These are phyloP conservation scores for Silene conica DNA, from an alignment of 148 eudicot genomes.

Conservation along the genomic window DNA sequence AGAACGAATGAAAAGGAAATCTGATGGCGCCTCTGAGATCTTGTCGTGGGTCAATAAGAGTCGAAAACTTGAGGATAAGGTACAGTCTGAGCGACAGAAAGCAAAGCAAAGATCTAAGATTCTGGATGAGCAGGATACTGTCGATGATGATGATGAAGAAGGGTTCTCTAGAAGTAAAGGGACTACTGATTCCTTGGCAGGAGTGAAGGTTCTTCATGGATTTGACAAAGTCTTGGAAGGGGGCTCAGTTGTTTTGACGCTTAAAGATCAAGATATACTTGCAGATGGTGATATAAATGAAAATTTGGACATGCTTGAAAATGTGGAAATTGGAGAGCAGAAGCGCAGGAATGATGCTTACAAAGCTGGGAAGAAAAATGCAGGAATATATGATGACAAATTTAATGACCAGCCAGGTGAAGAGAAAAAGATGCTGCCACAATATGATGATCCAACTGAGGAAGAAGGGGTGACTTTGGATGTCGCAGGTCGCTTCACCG, in stretches of 20 bases:
- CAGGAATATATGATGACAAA: constrained; percentile 76
- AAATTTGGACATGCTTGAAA: constrained; percentile 94
- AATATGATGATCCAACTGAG: constrained; percentile 80
- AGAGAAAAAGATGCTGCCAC: constrained; percentile 85
- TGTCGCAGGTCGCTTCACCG: constrained; percentile 76
- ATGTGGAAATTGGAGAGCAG: constrained; percentile 97
- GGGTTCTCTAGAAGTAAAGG: constrained; percentile 36
- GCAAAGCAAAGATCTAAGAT: constrained; percentile 74
- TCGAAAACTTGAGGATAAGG: constrained; percentile 77
- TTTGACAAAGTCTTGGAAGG: constrained; percentile 95
- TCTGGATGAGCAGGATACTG: constrained; percentile 88
- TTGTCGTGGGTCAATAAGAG: constrained; percentile 82
- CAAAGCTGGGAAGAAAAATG: constrained; percentile 76
- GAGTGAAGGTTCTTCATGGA: constrained; percentile 94
- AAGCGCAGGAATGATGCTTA: constrained; percentile 90
- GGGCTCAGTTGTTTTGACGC: constrained; percentile 94
- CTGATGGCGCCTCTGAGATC: constrained; percentile 70
- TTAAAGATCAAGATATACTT: constrained; percentile 93
- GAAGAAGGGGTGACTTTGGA: constrained; percentile 90
- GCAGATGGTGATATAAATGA: constrained; percentile 85
- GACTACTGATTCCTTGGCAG: constrained; percentile 57
- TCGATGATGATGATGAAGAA: constrained; percentile 60
- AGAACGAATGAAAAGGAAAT: constrained; percentile 59
- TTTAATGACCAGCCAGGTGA: constrained; percentile 66
- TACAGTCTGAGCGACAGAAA: constrained; percentile 59